Conservation (phyloP, 1,284 basidiomycete species). For the Anthracocystis walkeri region DNA sequence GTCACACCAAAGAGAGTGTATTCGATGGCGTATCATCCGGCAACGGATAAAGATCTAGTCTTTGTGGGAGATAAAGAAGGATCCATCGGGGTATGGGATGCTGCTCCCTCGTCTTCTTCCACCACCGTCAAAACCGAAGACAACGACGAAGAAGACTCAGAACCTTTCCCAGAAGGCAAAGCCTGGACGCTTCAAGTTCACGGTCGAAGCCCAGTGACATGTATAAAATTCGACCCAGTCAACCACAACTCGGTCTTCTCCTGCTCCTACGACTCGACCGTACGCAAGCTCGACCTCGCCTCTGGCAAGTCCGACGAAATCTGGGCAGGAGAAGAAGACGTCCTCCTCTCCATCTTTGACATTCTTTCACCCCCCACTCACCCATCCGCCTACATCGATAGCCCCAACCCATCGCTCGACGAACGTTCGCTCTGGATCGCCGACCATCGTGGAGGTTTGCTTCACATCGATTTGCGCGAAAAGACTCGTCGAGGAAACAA, state of each 20-base stretch:
- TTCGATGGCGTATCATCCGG: constrained; percentile 62
- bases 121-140: constrained; percentile 34
- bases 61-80: constrained; percentile 68
- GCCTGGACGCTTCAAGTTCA: constrained; percentile 62
- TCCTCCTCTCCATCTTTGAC: constrained; percentile 65
- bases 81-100: constrained; percentile 64
- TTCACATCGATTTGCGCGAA: constrained; percentile 62
- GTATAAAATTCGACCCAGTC: constrained; percentile 64
- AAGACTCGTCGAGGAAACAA: constrained; percentile 25
- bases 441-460: constrained; percentile 65
- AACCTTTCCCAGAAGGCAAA: constrained; percentile 35
- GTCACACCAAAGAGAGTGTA: constrained; percentile 62
- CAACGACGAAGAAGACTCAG: constrained; percentile 28
- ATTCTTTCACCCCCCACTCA: constrained; percentile 58
- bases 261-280: constrained; percentile 62
- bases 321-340: constrained; percentile 56
- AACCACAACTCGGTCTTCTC: constrained; percentile 54
- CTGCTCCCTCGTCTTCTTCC: constrained; percentile 21
- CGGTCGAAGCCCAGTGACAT: constrained; percentile 60
- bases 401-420: constrained; percentile 48
- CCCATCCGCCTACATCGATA: constrained; percentile 47
- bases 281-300: constrained; percentile 58
- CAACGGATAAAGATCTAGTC: constrained; percentile 60
- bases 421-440: constrained; percentile 65
- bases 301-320: constrained; percentile 48